A percentile compares a stretch with the other conserved stretches of the same genome.
These are phyloP conservation scores for Pelargonium cotyledonis DNA, from an alignment of 441 rosid species.

Conservation along the genomic window DNA sequence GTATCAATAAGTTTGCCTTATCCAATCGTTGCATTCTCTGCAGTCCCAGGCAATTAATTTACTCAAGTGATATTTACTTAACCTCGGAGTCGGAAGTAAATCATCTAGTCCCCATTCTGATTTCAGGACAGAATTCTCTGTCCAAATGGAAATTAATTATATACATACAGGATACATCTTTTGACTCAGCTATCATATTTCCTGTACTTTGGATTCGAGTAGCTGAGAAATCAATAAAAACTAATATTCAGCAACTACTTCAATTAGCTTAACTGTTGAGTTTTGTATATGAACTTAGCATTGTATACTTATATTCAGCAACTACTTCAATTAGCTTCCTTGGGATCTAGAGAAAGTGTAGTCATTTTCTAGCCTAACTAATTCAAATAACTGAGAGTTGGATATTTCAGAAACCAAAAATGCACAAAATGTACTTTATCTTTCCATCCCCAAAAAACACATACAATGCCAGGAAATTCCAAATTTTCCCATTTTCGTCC, in stretches of 20 bases:
- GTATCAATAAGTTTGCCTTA: no score
- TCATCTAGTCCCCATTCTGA: background rate
- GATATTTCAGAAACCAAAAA: no score
- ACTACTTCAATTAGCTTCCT: no score
- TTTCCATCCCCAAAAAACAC: no score
- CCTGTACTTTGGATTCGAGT: background rate
- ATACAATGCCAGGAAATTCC: background rate
- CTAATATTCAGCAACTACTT: background rate
- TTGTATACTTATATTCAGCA: no score
- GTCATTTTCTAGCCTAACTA: no score
- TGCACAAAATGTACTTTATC: no score
- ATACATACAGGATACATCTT: background rate
- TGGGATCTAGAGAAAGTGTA: no score
- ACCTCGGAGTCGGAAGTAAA: background rate
- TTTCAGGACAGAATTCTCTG: background rate
- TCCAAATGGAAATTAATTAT: background rate
- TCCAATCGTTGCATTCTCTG: no score
- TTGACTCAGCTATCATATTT: background rate
- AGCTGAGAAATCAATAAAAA: background rate
- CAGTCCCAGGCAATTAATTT: background rate
- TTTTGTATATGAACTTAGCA: background rate
- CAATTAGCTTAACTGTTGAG: background rate
- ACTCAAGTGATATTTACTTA: background rate
- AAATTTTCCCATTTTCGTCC: background rate
- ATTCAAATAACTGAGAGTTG: no score